A percentile compares a stretch with the other conserved stretches of the same genome.
phyloP scores from a whole-genome alignment of 306 rosid genomes.

The Psophocarpus tetragonolobus region DNA sequence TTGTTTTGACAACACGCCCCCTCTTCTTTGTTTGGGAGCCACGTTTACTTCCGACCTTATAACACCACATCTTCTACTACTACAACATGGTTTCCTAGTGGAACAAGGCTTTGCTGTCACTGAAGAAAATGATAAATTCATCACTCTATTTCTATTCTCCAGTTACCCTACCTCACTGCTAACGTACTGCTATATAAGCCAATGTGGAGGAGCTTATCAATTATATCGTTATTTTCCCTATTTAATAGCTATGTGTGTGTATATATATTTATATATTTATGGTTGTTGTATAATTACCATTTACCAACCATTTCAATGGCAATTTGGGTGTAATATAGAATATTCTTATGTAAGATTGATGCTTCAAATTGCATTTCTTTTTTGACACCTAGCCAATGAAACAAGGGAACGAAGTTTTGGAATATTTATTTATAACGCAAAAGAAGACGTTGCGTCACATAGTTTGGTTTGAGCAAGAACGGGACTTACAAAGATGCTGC shows the following conservation, averaged over 20 bases:
- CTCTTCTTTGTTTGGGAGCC: slow-evolving; percentile 45
- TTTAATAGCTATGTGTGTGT: neutral
- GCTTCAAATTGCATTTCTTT: neutral
- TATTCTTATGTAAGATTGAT: slow-evolving; percentile 14
- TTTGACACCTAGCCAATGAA: neutral
- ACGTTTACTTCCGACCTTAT: slow-evolving; percentile 46
- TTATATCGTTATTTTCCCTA: neutral
- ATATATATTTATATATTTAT: neutral
- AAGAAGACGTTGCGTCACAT: slow-evolving; percentile 2
- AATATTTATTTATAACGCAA: neutral
- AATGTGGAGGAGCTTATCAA: neutral
- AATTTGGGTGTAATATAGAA: neutral
- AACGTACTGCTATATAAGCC: neutral
- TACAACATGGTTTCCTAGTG: slow-evolving; percentile 17
- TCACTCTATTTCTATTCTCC: slow-evolving; percentile 25
- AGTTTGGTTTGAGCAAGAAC: slow-evolving; percentile 29
- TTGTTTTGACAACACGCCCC: slow-evolving; percentile 41
- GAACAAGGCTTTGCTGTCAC: no score
- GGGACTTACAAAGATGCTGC: slow-evolving; percentile 36
- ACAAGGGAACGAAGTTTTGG: neutral
- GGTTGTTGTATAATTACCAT: neutral
- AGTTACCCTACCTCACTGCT: no score
- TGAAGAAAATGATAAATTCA: slow-evolving; percentile 50
- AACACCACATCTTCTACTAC: slow-evolving; percentile 20
- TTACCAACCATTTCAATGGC: neutral